Evolutionary conservation across 805 yeast genomes (phyloP).

Genomic region (Blastobotrys chiropterorum): DNA sequence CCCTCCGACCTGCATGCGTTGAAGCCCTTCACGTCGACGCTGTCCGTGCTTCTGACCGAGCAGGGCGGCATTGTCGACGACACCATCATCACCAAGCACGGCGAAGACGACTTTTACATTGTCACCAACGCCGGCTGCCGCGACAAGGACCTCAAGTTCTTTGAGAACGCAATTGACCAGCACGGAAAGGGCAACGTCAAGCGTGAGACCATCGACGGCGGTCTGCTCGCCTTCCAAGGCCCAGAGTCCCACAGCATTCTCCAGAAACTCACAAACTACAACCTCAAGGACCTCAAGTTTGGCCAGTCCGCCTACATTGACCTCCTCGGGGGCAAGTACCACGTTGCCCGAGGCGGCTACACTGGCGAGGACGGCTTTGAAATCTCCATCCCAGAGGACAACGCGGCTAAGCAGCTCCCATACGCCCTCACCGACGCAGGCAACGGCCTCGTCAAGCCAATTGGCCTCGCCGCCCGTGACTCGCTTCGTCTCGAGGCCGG

Average conservation of each 20-base stretch:
- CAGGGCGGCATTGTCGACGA: conserved; percentile 92
- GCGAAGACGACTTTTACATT: conserved; percentile 64
- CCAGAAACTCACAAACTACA: conserved; percentile 53
- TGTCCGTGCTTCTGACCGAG: conserved; percentile 65
- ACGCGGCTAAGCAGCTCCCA: conserved; percentile 53
- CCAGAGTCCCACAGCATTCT: conserved; percentile 71
- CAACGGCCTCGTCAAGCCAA: conserved; percentile 58
- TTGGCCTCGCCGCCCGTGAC: conserved; percentile 98
- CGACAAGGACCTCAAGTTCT: conserved; percentile 66
- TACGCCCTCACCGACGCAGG: conserved; percentile 48
- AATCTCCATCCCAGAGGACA: conserved; percentile 60
- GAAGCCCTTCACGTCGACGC: conserved; percentile 54
- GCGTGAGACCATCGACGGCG: conserved; percentile 45
- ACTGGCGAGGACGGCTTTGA: conserved; percentile 99
- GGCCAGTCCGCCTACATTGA: conserved; percentile 57
- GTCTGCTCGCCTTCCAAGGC: conserved; percentile 88
- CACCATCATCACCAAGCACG: conserved; percentile 79
- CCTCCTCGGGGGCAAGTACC: conserved; percentile 42
- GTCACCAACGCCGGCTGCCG: conserved; percentile 97
- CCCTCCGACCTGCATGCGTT: conserved; percentile 74
- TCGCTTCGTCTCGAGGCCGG: conserved; percentile 95
- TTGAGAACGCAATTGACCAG: conserved; percentile 44
- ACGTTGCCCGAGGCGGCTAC: conserved; percentile 92
- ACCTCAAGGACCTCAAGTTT: conserved; percentile 59
- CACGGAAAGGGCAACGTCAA: conserved; percentile 32